A percentile compares a stretch with the other conserved stretches of the same genome.
Evolutionary conservation across 805 yeast genomes (phyloP).

Genomic region (Kazachstania taianensis): DNA sequence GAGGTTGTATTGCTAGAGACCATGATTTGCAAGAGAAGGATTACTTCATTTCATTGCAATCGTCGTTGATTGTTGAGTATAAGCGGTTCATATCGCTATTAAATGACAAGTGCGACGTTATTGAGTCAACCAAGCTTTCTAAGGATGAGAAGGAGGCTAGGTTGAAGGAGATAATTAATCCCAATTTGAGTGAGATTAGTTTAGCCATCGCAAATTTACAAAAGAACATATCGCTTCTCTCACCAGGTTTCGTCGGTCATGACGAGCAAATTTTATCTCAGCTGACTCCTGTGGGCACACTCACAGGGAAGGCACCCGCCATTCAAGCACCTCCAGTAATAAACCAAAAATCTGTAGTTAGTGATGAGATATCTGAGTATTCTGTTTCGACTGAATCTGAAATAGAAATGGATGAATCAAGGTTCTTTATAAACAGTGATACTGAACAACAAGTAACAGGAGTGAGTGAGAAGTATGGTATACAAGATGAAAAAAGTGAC

Average conservation of each 20-base stretch:
- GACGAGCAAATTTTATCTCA: no score
- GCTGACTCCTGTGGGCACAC: no score
- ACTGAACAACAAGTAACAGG: no score
- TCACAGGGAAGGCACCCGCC: no score
- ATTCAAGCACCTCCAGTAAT: no score
- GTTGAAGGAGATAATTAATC: slow-evolving; percentile 13
- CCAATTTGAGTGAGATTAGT: slow-evolving; percentile 11
- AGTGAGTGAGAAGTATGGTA: no score
- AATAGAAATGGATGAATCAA: slow-evolving; percentile 4
- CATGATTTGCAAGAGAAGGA: neutral
- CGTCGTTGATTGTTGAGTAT: slow-evolving; percentile 4
- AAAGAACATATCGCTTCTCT: slow-evolving; percentile 1
- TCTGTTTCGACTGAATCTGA: neutral
- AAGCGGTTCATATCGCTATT: slow-evolving; percentile 9
- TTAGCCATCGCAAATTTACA: no score
- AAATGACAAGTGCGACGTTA: slow-evolving; percentile 27
- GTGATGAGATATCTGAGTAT: no score
- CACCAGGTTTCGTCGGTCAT: neutral
- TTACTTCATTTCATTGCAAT: slow-evolving; percentile 1
- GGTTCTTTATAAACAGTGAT: slow-evolving; percentile 1
- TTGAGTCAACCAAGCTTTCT: slow-evolving; percentile 35
- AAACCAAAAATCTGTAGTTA: no score
- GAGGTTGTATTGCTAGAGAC: neutral
- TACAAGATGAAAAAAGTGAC: slow-evolving; percentile 12
- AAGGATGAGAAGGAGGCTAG: slow-evolving; percentile 31